A percentile compares a stretch with the other conserved stretches of the same genome.
phyloP scores from a whole-genome alignment of 257 asterid species.

The Knoxia roxburghii region DNA sequence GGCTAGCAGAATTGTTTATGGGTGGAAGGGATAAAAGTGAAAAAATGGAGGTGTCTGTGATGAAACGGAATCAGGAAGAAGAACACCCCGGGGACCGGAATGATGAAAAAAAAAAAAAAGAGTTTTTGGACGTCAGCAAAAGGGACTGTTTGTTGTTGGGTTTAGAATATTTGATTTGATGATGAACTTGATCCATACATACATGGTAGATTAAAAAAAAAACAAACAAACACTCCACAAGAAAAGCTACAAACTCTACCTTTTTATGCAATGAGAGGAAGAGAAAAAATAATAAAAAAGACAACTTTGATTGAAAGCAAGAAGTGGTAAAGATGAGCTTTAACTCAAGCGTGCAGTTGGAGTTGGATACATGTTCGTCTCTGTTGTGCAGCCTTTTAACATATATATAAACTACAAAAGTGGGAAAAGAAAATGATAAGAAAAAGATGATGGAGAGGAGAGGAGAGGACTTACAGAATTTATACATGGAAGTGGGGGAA shows the following conservation, averaged over 20 bases:
- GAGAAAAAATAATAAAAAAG: background rate
- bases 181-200: conserved; percentile 4
- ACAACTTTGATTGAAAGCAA: conserved; percentile 24
- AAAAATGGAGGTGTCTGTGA: background rate
- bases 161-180: conserved; percentile 8
- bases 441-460: too few relatives aligned
- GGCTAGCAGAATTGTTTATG: background rate
- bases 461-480: too few relatives aligned
- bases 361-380: conserved; percentile 6
- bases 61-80: conserved; percentile 9
- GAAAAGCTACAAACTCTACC: conserved; percentile 19
- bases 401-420: too few relatives aligned
- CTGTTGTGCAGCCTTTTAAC: conserved; percentile 23
- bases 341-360: conserved; percentile 30
- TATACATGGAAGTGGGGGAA: too few relatives aligned
- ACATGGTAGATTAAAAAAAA: conserved; percentile 7
- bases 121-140: conserved; percentile 13
- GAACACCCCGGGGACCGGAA: too few relatives aligned
- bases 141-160: conserved; percentile 5
- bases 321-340: conserved; percentile 13
- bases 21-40: background rate
- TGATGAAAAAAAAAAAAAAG: conserved; percentile 8
- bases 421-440: too few relatives aligned
- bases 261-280: conserved; percentile 6
- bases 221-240: background rate